Base-by-base conservation (phyloP, 2,329 filamentous ascomycete species). In the Microascus cirrosus region DNA sequence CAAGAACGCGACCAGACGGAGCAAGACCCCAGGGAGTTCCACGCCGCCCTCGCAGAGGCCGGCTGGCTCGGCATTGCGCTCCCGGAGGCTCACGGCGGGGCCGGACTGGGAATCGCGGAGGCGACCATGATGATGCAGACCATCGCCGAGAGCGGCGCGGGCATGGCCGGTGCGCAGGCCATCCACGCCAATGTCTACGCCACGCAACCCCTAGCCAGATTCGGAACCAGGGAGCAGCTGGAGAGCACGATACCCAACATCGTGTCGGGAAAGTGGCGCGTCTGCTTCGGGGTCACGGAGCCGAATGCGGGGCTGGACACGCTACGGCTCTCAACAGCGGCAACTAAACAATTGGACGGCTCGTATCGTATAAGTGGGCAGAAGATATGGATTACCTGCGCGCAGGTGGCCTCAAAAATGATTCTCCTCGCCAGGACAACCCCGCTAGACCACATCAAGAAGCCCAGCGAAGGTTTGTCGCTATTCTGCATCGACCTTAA, bases 301-400 rank as follows among this genome's bases (percentile, higher is more conserved):
- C 89, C 89, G 0, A 86, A 91, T 62, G 85, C 87, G 0, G 89
- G 90, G 0, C 80, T 95, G 1, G 86, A 95, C 60, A 95, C 89
- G 0, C 73, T 92, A 12, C 81, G 84, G 50, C 73, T 95, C 3
- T 78, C 77, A 45, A 93, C 89, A 0, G 71, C 73, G 6, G 89
- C 89, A 0, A 77, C 70, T 34, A 80, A 77, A 62, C 65, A 69
- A 42, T 58, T 61, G 2, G 80, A 83, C 22, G 81, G 80, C 15
- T 77, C 74, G 3, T 95, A 92, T 67, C 75, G 72, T 1, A 77
- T 95, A 12, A 82, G 82, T 0, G 89, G 90, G 0, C 88, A 93
- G 67, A 95, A 95, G 73, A 92, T 93, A 58, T 95, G 90, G 90
- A 95, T 94, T 58, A 89, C 89, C 0, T 92, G 84, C 57, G 90